Evolutionary conservation across 192 early-diverging fungal species (phyloP).

Genomic region (Podila epigama): DNA sequence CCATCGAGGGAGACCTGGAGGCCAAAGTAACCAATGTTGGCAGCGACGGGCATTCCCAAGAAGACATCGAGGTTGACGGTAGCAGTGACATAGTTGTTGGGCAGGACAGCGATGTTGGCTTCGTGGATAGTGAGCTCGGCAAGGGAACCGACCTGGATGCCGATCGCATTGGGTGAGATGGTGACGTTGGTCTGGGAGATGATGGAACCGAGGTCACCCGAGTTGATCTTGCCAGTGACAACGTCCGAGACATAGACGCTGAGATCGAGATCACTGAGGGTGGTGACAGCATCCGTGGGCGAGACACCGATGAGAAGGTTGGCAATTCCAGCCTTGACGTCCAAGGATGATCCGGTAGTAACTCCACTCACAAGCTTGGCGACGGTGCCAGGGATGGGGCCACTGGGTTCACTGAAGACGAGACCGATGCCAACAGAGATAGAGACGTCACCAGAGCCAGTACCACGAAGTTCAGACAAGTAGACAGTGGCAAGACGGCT

Average conservation of each 20-base stretch:
- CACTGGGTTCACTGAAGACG: slow-evolving; percentile 32
- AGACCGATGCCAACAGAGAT: slow-evolving; percentile 43
- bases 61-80: slow-evolving; percentile 42
- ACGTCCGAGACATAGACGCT: slow-evolving; percentile 19
- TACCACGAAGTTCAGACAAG: slow-evolving; percentile 24
- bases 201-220: slow-evolving; percentile 6
- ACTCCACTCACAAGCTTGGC: slow-evolving; percentile 30
- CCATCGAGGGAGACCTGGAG: slow-evolving; percentile 34
- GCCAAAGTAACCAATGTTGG: slow-evolving; percentile 48
- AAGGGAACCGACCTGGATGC: slow-evolving; percentile 34
- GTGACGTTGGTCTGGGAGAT: slow-evolving; percentile 24
- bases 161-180: slow-evolving; percentile 17
- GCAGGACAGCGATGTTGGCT: slow-evolving; percentile 33
- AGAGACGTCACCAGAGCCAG: slow-evolving; percentile 31
- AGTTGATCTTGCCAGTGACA: slow-evolving; percentile 17
- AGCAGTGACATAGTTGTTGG: slow-evolving; percentile 37
- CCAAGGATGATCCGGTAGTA: slow-evolving; percentile 23
- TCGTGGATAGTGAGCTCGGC: slow-evolving; percentile 35
- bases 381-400: slow-evolving; percentile 27
- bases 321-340: slow-evolving; percentile 27
- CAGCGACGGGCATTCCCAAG: slow-evolving; percentile 35
- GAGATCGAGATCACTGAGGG: slow-evolving; percentile 20
- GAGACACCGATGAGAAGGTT: slow-evolving; percentile 38
- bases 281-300: slow-evolving; percentile 35
- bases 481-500: slow-evolving; percentile 30